Evolutionary conservation across 2,329 filamentous ascomycete genomes (phyloP).

Genomic region (Cladosporium sp.): DNA sequence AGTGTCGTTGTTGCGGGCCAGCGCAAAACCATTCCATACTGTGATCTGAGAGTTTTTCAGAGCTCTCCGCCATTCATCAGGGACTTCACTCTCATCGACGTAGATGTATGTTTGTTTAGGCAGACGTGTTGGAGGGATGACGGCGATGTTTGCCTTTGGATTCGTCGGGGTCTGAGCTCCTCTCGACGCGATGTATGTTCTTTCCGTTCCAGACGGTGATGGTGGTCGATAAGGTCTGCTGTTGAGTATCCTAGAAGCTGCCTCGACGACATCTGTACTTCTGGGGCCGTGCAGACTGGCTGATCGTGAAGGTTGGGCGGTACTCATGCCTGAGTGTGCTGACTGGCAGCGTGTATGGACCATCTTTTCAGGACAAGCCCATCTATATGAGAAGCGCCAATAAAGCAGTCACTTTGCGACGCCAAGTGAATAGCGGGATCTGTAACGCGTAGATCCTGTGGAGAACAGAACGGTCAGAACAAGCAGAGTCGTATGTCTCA

Average conservation of each 20-base stretch:
- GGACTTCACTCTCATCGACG: conserved; percentile 6
- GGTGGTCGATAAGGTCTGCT: background rate
- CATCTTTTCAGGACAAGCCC: background rate
- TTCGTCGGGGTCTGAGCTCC: conserved; percentile 2
- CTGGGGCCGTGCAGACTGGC: conserved; percentile 13
- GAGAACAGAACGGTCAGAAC: conserved; percentile 5
- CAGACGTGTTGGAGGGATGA: conserved; percentile 8
- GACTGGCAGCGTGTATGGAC: background rate
- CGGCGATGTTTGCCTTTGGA: conserved; percentile 7
- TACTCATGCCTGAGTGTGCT: conserved; percentile 11
- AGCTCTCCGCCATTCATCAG: conserved; percentile 14
- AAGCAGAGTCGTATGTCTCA: conserved; percentile 10
- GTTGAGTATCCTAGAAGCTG: conserved; percentile 11
- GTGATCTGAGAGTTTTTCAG: conserved; percentile 19
- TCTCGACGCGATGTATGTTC: conserved; percentile 6
- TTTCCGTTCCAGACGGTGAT: conserved; percentile 9
- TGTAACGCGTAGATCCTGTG: conserved; percentile 14
- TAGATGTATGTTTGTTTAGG: background rate
- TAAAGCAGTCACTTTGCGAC: background rate
- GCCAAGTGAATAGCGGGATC: conserved; percentile 12
- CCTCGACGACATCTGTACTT: conserved; percentile 16
- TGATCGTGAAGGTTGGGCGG: background rate
- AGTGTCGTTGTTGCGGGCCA: conserved; percentile 14
- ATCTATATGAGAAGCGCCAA: conserved; percentile 5
- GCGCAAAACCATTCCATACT: conserved; percentile 13